Evolutionary conservation across 2,329 filamentous ascomycete species (phyloP).

Genomic region (Tolypocladium amazonense): DNA sequence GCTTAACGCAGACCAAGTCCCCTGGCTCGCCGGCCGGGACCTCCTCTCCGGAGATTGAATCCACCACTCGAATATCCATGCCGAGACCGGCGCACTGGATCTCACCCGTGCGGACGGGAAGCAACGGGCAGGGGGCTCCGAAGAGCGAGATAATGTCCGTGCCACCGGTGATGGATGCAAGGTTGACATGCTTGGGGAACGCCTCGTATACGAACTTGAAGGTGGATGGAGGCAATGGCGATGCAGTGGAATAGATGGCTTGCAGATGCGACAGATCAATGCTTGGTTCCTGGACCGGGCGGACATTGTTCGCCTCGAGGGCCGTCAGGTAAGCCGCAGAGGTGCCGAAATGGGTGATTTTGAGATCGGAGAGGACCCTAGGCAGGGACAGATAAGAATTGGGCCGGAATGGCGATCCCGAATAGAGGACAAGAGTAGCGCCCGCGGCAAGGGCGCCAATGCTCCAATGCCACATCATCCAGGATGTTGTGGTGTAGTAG

Average conservation of each 20-base stretch:
- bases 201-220: conserved; percentile 82
- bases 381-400: conserved; percentile 74
- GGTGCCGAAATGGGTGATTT: conserved; percentile 89
- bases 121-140: conserved; percentile 68
- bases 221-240: conserved; percentile 83
- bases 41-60: conserved; percentile 43
- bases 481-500: conserved; percentile 90
- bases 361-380: conserved; percentile 65
- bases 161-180: conserved; percentile 88
- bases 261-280: conserved; percentile 55
- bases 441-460: conserved; percentile 77
- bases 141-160: conserved; percentile 97
- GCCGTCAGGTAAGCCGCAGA: conserved; percentile 88
- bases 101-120: conserved; percentile 62
- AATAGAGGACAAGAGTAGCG: conserved; percentile 76
- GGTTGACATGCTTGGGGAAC: conserved; percentile 71
- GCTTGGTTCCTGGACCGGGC: conserved; percentile 40
- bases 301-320: conserved; percentile 66
- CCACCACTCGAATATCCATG: conserved; percentile 60
- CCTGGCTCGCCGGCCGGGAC: conserved; percentile 59
- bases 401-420: conserved; percentile 81
- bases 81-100: conserved; percentile 70
- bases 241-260: conserved; percentile 90
- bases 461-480: conserved; percentile 99
- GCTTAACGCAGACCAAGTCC: conserved; percentile 75